Evolutionary conservation across 1,284 basidiomycete genomes (phyloP).

Genomic region (Trichosporon ovoides): DNA sequence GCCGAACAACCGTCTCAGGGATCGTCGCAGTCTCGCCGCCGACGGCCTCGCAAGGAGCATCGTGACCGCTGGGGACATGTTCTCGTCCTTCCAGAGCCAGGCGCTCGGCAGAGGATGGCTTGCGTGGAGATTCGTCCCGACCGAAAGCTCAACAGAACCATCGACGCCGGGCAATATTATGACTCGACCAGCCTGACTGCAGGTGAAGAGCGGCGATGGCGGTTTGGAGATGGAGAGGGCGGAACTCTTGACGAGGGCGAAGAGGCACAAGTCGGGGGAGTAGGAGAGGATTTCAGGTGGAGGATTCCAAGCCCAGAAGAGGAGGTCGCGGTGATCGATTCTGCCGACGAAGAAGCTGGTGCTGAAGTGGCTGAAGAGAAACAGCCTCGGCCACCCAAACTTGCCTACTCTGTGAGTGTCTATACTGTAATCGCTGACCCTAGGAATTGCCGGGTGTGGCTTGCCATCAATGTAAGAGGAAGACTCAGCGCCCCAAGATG

Average conservation of each 20-base stretch:
- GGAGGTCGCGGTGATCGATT: neutral
- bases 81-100: conserved; percentile 25
- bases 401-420: conserved; percentile 26
- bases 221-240: conserved; percentile 27
- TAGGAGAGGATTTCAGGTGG: conserved; percentile 19
- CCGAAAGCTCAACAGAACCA: conserved; percentile 20
- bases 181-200: conserved; percentile 26
- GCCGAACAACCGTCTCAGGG: neutral
- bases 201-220: conserved; percentile 34
- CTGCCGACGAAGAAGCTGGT: neutral
- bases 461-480: conserved; percentile 46
- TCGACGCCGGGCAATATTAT: conserved; percentile 32
- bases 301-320: neutral
- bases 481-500: conserved; percentile 41
- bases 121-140: conserved; percentile 36
- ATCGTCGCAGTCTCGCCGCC: neutral
- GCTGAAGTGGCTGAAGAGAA: neutral
- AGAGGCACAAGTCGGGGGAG: conserved; percentile 23
- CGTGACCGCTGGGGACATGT: conserved; percentile 24
- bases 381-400: neutral
- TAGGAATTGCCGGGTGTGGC: conserved; percentile 26
- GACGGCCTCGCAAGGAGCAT: neutral
- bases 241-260: conserved; percentile 19
- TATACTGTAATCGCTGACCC: neutral
- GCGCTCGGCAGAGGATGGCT: conserved; percentile 30